Conservation (phyloP, 2,329 filamentous ascomycete species). For the Ophiocordyceps polyrhachis-furcata region DNA sequence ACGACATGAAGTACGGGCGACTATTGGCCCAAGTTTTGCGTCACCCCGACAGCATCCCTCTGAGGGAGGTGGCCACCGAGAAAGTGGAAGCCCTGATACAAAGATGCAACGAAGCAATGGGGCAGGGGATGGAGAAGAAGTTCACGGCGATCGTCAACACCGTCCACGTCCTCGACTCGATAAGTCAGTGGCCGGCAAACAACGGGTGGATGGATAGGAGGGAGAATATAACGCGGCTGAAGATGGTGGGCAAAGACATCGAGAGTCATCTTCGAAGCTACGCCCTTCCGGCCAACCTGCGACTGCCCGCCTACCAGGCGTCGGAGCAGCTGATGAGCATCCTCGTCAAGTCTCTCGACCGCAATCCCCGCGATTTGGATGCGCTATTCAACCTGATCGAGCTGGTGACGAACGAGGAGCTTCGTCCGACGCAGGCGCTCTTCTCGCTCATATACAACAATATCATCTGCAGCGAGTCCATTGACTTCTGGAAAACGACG, state of each 20-base stretch:
- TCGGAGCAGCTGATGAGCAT: conserved; percentile 75
- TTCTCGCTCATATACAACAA: conserved; percentile 69
- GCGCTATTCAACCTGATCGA: conserved; percentile 73
- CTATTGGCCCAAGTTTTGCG: conserved; percentile 77
- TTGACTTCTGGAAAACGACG: conserved; percentile 70
- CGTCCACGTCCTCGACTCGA: conserved; percentile 66
- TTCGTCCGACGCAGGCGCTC: conserved; percentile 59
- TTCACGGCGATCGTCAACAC: conserved; percentile 63
- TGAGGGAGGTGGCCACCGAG: conserved; percentile 56
- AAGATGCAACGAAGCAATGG: conserved; percentile 42
- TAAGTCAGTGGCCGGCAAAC: conserved; percentile 47
- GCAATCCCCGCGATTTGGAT: conserved; percentile 60
- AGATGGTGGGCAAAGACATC: conserved; percentile 55
- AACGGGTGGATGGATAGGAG: conserved; percentile 55
- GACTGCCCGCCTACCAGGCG: conserved; percentile 74
- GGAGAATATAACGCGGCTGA: conserved; percentile 40
- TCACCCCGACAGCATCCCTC: conserved; percentile 51
- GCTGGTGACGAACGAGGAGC: conserved; percentile 62
- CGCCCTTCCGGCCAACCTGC: conserved; percentile 49
- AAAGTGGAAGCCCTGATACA: conserved; percentile 57
- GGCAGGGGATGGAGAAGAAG: conserved; percentile 49
- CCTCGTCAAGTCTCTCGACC: conserved; percentile 60
- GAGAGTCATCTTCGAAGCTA: conserved; percentile 56
- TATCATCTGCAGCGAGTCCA: conserved; percentile 67
- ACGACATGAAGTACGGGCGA: conserved; percentile 73